Evolutionary conservation across 805 yeast species (phyloP), one percentile per base, ranked within the genome.

Genomic region (Starmerella apicola): DNA sequence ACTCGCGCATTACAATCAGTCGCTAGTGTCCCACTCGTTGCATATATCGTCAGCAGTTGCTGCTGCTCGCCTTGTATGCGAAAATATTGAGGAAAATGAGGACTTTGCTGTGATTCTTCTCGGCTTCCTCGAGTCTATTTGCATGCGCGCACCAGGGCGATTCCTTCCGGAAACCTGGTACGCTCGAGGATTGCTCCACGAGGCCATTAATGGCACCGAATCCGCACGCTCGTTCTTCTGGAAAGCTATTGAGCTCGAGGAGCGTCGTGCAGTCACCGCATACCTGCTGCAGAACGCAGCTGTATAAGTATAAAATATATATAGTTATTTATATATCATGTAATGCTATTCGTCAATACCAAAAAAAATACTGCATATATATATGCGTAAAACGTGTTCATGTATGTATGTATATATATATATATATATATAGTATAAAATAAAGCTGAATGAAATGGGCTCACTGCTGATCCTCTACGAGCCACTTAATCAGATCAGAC

Each of bases 401-500:
- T 8, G 22, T 31, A 22, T 31, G 9, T 31, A 17, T 6, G 16
- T 8, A 10, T 6, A n/a, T 8, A 7, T 13, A 27, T 8, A n/a
- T 27, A 9, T 27, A 13, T 8, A 18, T 27, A 6, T 27, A 31
- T 31, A 22, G 7, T 31, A 13, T 7, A 16, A 15, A 12, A 10
- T 9, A 28, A 21, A 17, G 19, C 18, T 22, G n/a, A 7, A 17
- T 34, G 17, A 27, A n/a, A 9, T 20, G 16, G 4, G n/a, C 13
- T 18, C n/a, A 34, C 15, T 13, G 7, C 22, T 38, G 41, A 15
- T 60, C 69, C 17, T 68, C 67, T 41, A 77, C 59, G 79, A 81
- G 76, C 27, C 72, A 70, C 20, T 69, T 71, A 3, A 85, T 91
- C 51, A 91, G 67, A 55, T 84, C 95, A 46, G 79, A 78, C 50